Percentiles rank a stretch among this genome's conserved stretches.
Conservation (phyloP, 2,329 filamentous ascomycete species). For the Cordyceps tenuipes region DNA sequence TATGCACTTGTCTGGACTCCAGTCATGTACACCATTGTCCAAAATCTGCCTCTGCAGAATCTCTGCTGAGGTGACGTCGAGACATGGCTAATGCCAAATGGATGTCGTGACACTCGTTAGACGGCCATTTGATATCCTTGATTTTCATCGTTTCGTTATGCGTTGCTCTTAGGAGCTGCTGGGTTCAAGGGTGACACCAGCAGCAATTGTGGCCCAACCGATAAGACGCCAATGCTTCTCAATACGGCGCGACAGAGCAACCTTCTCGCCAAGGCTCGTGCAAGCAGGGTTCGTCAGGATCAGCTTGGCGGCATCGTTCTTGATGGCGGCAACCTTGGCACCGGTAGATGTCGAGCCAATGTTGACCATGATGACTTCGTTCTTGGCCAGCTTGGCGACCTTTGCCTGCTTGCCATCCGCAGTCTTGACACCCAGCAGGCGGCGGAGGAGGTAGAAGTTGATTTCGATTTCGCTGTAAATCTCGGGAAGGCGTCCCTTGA, state of each 20-base stretch:
- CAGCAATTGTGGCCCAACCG: constrained; percentile 77
- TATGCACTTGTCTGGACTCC: constrained; percentile 1
- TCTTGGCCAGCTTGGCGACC: constrained; percentile 96
- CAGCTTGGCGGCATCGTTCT: constrained; percentile 94
- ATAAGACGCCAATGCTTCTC: constrained; percentile 99
- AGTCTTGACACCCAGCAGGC: constrained; percentile 92
- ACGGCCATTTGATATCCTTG: neutral
- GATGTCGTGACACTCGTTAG: neutral
- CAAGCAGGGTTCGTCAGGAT: constrained; percentile 88
- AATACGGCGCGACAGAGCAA: constrained; percentile 89
- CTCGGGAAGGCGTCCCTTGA: constrained; percentile 85
- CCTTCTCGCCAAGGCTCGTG: constrained; percentile 97
- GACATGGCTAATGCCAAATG: neutral
- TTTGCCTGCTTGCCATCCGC: constrained; percentile 98
- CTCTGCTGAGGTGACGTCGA: neutral
- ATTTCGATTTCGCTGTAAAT: constrained; percentile 99
- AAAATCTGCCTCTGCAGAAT: neutral
- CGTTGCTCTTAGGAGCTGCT: constrained; percentile 32
- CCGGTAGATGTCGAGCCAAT: constrained; percentile 96
- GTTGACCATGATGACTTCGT: constrained; percentile 99
- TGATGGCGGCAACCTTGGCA: constrained; percentile 94
- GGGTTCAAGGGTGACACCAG: constrained; percentile 47
- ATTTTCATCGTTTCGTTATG: neutral
- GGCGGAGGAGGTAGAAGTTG: constrained; percentile 96
- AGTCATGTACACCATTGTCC: constrained; percentile 2